Percentiles rank a stretch among this genome's conserved stretches.
Conservation (phyloP, 78 protist species). For the Bodo saltans region DNA sequence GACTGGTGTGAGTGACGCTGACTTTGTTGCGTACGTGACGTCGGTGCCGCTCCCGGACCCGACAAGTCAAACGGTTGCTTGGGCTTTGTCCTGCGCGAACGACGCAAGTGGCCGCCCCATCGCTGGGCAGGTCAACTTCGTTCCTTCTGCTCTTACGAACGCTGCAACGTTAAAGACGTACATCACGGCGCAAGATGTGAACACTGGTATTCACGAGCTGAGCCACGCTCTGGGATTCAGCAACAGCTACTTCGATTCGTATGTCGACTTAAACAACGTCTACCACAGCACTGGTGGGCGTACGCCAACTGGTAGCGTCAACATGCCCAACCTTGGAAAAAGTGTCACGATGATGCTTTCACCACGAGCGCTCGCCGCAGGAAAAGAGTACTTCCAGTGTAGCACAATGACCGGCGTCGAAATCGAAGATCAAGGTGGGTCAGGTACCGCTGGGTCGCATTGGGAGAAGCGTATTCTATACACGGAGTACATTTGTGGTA, state of each 20-base stretch:
- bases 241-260: too few species aligned
- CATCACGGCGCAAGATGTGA: neutral
- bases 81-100: slow-evolving; percentile 11
- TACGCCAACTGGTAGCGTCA: too few species aligned
- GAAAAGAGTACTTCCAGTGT: slow-evolving; percentile 35
- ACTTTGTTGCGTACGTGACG: neutral
- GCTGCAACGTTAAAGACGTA: too few species aligned
- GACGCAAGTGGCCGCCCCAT: neutral
- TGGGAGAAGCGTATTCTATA: slow-evolving; percentile 55
- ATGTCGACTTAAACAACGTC: too few species aligned
- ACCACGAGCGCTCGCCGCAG: slow-evolving; percentile 32
- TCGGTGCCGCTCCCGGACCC: too few species aligned
- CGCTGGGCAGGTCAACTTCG: slow-evolving; percentile 52
- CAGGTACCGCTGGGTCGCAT: slow-evolving; percentile 59
- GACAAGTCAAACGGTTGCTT: slow-evolving; percentile 12
- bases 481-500: slow-evolving; percentile 57
- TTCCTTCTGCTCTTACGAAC: slow-evolving; percentile 15
- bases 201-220: slow-evolving; percentile 47
- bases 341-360: too few species aligned
- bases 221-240: slow-evolving; percentile 61
- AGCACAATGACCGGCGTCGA: slow-evolving; percentile 24
- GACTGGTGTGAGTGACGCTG: neutral
- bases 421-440: slow-evolving; percentile 50
- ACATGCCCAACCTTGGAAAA: too few species aligned
- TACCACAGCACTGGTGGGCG: too few species aligned